Evolutionary conservation across 2,329 filamentous ascomycete genomes (phyloP), one percentile per base, ranked within the genome.

Genomic region (Aspergillus pseudoterreus): DNA sequence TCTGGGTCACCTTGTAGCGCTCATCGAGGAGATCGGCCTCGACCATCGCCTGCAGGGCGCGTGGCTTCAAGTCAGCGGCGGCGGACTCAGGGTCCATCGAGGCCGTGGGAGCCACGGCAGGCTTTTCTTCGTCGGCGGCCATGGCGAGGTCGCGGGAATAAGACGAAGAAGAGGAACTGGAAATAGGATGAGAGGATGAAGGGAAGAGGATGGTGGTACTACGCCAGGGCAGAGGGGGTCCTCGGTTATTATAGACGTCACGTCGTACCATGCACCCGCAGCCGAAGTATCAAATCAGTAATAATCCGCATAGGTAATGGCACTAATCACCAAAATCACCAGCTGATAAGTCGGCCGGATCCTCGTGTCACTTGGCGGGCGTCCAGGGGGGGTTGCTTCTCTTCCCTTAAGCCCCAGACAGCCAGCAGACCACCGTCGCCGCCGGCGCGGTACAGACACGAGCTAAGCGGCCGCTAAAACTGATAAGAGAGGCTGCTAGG

Each of bases 21-120:
- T 69, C 66, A 55, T 75, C 72, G 8, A 73, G 65, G 19, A 74
- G 54, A 39, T 73, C 69, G 4, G 63, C 66, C 50, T 70, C 71
- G 48, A 75, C 64, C 53, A 74, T 60, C n/a, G 64, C 56, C 47
- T 65, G 65, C 32, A 68, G 55, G 3, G 60, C 50, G 43, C 59
- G 57, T 1, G 53, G 33, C 36, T 65, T 65, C 52, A 55, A 30
- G 30, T 58, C 27, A 38, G 47, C 47, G 19, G 51, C 51, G 10
- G 49, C 14, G 35, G 35, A 38, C 15, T 22, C 39, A 5, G 15
- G 15, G 39, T 42, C 39, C 15, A 17, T 21, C 2, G 39, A 19
- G 39, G 15, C 6, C 6, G 12, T 42, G 14, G 39, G 39, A 5
- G 19, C 35, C 14, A 38, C 35, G 14, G 35, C 14, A 14, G 35